A percentile compares a stretch with the other conserved stretches of the same genome.
Conservation (phyloP, 306 rosid species). For the Begonia peltatifolia region DNA sequence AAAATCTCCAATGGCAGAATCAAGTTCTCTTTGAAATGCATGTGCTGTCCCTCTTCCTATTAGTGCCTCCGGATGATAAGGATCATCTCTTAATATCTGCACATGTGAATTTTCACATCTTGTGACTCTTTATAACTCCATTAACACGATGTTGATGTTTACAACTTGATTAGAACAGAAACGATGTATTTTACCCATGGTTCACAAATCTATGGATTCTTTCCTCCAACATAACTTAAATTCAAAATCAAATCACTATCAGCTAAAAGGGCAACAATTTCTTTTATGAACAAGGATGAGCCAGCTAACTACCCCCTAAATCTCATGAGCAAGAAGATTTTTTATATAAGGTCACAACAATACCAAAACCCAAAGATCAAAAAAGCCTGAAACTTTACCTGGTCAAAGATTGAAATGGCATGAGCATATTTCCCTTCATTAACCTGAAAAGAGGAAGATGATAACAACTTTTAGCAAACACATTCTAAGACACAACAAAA, state of each 20-base stretch:
- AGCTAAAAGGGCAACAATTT: too few relatives aligned
- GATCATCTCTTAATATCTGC: constrained; percentile 87
- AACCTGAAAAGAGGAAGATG: constrained; percentile 38
- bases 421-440: constrained; percentile 88
- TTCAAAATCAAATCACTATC: too few relatives aligned
- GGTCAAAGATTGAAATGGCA: constrained; percentile 80
- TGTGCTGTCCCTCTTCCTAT: constrained; percentile 94
- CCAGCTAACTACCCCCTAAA: too few relatives aligned
- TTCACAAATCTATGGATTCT: too few relatives aligned
- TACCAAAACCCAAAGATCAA: background rate
- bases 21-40: constrained; percentile 86
- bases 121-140: background rate
- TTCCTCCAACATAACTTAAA: too few relatives aligned
- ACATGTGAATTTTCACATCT: background rate
- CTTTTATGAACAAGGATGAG: too few relatives aligned
- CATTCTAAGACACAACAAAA: background rate
- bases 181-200: constrained; percentile 3
- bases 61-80: constrained; percentile 86
- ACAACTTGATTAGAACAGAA: background rate
- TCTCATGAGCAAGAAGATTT: too few relatives aligned
- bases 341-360: too few relatives aligned
- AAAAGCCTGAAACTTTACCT: constrained; percentile 34
- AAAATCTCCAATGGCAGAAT: constrained; percentile 85
- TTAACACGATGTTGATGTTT: background rate
- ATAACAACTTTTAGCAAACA: constrained; percentile 1